Evolutionary conservation across 2,329 filamentous ascomycete species (phyloP), one percentile per base, ranked within the genome.

Genomic region (Talaromyces sp.): DNA sequence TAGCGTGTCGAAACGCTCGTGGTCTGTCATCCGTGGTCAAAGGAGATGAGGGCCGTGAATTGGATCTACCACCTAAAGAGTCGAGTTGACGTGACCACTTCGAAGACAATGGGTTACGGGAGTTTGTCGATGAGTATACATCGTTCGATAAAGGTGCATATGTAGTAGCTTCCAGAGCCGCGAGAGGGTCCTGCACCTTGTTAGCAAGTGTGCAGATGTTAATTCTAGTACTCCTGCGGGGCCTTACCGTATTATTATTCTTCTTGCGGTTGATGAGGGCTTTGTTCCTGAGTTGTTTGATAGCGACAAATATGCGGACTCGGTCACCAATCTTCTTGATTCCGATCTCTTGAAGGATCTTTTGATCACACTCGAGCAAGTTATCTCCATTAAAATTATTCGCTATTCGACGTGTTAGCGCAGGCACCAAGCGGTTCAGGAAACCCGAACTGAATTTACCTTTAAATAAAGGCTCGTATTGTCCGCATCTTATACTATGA

Each of bases 331-430:
- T 89, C 75, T 97, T 99, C 66, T 96, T 95, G 66, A 99, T 93
- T 43, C 94, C 94, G 85, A 99, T 96, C 73, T 99, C 94, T 74
- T 96, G 95, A 63, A 99, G 81, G 40, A 96, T 91, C 57, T 91
- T 88, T 79, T 96, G 95, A 75, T 99, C 94, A 81, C 97, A 93
- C 76, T 99, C 94, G 65, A 99, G 82, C 45, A 99, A 80, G 70
- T 96, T 97, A 77, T 97, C 91, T 67, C 94, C 94, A 70, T 94
- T 99, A 78, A 99, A 97, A 74, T 97, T 90, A 73, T 99, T 96
- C 70, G 86, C 81, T 84, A 61, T 25, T 53, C 10, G 6, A 8
- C 21, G 9, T 15, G 31, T 55, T 17, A 58, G 56, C 21, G 9
- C 13, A 13, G 28, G 13, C 25, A 25, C 5, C n/a, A 2, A 33